A percentile compares a stretch with the other conserved stretches of the same genome.
These are phyloP conservation scores for Chalciporus chontae DNA, from an alignment of 768 basidiomycete species.

Conservation along the genomic window DNA sequence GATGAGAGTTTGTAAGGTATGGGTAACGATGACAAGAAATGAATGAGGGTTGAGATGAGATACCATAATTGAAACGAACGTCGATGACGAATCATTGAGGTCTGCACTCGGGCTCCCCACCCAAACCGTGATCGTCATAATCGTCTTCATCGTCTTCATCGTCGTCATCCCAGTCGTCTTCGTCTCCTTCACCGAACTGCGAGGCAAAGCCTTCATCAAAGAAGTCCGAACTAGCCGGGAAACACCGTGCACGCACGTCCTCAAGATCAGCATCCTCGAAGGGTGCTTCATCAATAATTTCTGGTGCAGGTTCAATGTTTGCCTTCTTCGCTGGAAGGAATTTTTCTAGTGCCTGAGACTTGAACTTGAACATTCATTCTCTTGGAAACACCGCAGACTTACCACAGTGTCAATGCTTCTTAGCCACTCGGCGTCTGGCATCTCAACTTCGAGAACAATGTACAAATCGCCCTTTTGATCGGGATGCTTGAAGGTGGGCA, in stretches of 20 bases:
- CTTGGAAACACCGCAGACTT: conserved; percentile 6
- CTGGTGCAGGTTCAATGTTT: conserved; percentile 70
- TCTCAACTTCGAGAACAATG: conserved; percentile 81
- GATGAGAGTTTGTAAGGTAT: conserved; percentile 16
- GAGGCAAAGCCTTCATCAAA: conserved; percentile 68
- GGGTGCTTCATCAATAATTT: conserved; percentile 62
- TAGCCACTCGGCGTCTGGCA: conserved; percentile 82
- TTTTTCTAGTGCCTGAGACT: conserved; percentile 54
- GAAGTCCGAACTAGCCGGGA: conserved; percentile 69
- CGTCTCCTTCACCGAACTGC: conserved; percentile 73
- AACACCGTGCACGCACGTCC: conserved; percentile 80
- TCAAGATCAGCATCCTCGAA: conserved; percentile 77
- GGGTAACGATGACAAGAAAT: conserved; percentile 8
- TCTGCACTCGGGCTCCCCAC: conserved; percentile 56
- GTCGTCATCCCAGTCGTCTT: conserved; percentile 68
- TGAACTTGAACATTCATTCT: conserved; percentile 3
- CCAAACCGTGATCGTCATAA: conserved; percentile 37
- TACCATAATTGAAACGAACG: conserved; percentile 4
- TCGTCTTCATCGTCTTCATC: conserved; percentile 66
- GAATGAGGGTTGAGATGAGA: conserved; percentile 10
- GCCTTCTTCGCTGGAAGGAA: conserved; percentile 75
- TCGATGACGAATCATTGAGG: conserved; percentile 43
- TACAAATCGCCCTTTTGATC: conserved; percentile 78
- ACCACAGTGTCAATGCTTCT: conserved; percentile 60
- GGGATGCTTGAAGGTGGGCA: conserved; percentile 71